phyloP scores from a whole-genome alignment of 83 land plant genomes.

The Larix sibirica region DNA sequence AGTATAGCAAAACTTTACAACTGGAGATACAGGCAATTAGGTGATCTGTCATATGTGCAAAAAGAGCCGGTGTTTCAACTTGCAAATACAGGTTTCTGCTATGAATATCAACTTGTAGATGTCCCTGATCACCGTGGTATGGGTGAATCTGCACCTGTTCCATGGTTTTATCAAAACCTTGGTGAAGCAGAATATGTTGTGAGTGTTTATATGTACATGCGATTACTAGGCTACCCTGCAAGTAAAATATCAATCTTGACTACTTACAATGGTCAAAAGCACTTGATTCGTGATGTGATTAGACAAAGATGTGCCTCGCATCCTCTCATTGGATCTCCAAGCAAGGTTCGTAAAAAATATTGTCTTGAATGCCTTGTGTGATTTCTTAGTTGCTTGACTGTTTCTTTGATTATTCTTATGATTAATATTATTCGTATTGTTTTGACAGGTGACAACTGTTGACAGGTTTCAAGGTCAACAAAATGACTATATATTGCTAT shows the following conservation, averaged over 20 bases:
- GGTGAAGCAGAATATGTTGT: conserved; percentile 99
- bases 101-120: conserved; percentile 93
- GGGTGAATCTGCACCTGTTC: conserved; percentile 92
- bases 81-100: conserved; percentile 94
- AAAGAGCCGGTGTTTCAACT: conserved; percentile 60
- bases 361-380: neutral
- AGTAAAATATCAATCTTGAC: conserved; percentile 93
- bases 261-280: conserved; percentile 99
- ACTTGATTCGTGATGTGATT: conserved; percentile 95
- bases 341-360: conserved; percentile 54
- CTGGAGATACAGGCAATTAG: conserved; percentile 94
- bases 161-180: conserved; percentile 96
- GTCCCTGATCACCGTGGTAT: conserved; percentile 91
- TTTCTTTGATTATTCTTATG: neutral
- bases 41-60: conserved; percentile 87
- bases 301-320: conserved; percentile 68
- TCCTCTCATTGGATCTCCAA: conserved; percentile 86
- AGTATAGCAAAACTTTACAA: conserved; percentile 94
- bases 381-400: neutral
- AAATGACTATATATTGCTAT: conserved; percentile 91
- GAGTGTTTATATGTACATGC: conserved; percentile 96
- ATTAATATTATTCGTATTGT: neutral
- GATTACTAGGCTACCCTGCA: conserved; percentile 93
- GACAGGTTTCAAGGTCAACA: conserved; percentile 99
- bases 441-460: conserved; percentile 80